Percentiles rank a stretch among this genome's conserved stretches.
Evolutionary conservation across 2,329 filamentous ascomycete genomes (phyloP).

Genomic region (Alternaria angustiovoidea): DNA sequence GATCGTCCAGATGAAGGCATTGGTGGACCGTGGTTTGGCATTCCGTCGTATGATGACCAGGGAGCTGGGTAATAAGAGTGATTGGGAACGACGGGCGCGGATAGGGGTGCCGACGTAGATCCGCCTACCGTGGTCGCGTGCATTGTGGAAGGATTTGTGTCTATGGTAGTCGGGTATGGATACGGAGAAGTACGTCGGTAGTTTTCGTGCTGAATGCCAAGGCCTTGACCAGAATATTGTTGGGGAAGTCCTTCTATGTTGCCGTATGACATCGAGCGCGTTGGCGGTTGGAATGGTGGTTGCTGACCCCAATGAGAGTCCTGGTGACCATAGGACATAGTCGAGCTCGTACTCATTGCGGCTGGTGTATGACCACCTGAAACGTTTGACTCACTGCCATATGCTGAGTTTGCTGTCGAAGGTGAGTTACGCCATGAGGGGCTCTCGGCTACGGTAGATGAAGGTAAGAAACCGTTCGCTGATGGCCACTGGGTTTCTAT

Average conservation of each 20-base stretch:
- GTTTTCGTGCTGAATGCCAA: slow-evolving; percentile 46
- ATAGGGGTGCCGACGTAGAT: slow-evolving; percentile 42
- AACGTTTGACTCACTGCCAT: slow-evolving; percentile 48
- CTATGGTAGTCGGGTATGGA: slow-evolving; percentile 44
- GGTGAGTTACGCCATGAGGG: slow-evolving; percentile 49
- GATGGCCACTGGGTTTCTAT: slow-evolving; percentile 50
- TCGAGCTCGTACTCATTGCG: slow-evolving; percentile 48
- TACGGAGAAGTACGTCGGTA: slow-evolving; percentile 45
- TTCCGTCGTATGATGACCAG: slow-evolving; percentile 42
- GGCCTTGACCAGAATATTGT: slow-evolving; percentile 40
- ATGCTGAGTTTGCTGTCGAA: slow-evolving; percentile 45
- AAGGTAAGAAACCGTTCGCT: slow-evolving; percentile 42
- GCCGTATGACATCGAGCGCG: slow-evolving; percentile 52
- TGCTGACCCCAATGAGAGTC: slow-evolving; percentile 43
- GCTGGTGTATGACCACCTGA: slow-evolving; percentile 46
- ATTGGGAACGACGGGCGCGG: slow-evolving; percentile 45
- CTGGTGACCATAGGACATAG: slow-evolving; percentile 45
- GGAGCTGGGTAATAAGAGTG: slow-evolving; percentile 42
- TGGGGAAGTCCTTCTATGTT: slow-evolving; percentile 49
- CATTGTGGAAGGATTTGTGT: slow-evolving; percentile 39
- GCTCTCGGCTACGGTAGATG: slow-evolving; percentile 46
- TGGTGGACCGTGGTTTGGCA: slow-evolving; percentile 35
- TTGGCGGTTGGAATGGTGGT: slow-evolving; percentile 41
- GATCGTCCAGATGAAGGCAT: slow-evolving; percentile 42
- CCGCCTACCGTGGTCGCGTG: slow-evolving; percentile 38